These are phyloP conservation scores for Lepiota brunneoincarnata DNA, from an alignment of 768 basidiomycete species.

Conservation along the genomic window DNA sequence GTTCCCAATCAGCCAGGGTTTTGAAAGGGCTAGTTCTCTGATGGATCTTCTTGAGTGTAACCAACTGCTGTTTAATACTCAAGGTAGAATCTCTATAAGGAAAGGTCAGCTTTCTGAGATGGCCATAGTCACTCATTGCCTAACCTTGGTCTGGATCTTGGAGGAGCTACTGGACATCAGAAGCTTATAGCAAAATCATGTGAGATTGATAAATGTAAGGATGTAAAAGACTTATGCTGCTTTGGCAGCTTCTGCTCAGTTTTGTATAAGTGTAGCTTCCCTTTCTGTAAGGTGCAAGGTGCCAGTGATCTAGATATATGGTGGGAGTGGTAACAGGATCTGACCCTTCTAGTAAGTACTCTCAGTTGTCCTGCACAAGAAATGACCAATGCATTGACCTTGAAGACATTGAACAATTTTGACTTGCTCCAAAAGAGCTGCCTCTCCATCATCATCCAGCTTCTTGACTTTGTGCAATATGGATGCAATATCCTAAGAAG, in stretches of 20 bases:
- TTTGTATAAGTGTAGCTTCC: background rate
- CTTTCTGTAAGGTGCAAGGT: background rate
- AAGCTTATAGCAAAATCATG: background rate
- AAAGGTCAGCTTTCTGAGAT: background rate
- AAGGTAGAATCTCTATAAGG: constrained; percentile 17
- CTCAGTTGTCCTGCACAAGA: constrained; percentile 13
- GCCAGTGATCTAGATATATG: background rate
- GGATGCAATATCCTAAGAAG: too few relatives aligned
- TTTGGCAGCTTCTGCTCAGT: background rate
- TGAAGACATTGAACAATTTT: background rate
- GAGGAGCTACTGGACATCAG: background rate
- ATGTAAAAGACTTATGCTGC: background rate
- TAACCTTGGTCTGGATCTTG: background rate
- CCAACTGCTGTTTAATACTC: constrained; percentile 12
- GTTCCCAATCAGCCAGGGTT: constrained; percentile 14
- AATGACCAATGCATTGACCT: background rate
- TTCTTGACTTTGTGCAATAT: background rate
- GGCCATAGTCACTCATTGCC: background rate
- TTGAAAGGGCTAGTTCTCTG: constrained; percentile 7
- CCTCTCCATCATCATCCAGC: background rate
- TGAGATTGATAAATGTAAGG: background rate
- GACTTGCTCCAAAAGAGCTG: background rate
- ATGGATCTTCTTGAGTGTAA: constrained; percentile 6
- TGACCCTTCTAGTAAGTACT: constrained; percentile 15
- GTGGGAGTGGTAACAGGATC: constrained; percentile 12